Evolutionary conservation across 1,284 basidiomycete species (phyloP).

Genomic region (Leccinum angustisporum): DNA sequence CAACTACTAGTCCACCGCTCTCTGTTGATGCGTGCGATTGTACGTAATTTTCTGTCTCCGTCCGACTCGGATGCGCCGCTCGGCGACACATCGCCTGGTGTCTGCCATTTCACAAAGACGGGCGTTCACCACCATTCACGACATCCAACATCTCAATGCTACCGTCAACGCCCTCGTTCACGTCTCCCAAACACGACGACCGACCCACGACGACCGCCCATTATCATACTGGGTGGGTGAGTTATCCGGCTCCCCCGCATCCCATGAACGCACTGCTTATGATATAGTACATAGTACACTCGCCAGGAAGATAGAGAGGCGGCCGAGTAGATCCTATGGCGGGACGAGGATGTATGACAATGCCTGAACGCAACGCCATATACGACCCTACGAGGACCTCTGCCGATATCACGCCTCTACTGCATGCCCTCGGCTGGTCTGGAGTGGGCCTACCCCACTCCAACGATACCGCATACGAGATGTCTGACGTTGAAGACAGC

Average conservation of each 20-base stretch:
- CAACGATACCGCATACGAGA: neutral
- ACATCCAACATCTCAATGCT: constrained; percentile 11
- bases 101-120: constrained; percentile 8
- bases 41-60: neutral
- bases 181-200: constrained; percentile 7
- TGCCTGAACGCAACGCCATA: no score
- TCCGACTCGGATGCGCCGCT: neutral
- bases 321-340: no score
- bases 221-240: no score
- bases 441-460: no score
- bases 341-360: no score
- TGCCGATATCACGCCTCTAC: no score
- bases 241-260: no score
- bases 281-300: no score
- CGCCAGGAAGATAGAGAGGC: no score
- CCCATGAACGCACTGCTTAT: no score
- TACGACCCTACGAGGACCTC: no score
- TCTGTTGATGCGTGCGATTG: neutral
- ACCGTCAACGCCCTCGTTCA: constrained; percentile 24
- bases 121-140: constrained; percentile 10
- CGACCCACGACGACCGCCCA: neutral
- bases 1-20: constrained; percentile 21
- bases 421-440: no score
- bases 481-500: neutral
- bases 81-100: neutral